These are phyloP conservation scores for Penicillium paneum DNA, from an alignment of 2,329 filamentous ascomycete species.

Conservation along the genomic window DNA sequence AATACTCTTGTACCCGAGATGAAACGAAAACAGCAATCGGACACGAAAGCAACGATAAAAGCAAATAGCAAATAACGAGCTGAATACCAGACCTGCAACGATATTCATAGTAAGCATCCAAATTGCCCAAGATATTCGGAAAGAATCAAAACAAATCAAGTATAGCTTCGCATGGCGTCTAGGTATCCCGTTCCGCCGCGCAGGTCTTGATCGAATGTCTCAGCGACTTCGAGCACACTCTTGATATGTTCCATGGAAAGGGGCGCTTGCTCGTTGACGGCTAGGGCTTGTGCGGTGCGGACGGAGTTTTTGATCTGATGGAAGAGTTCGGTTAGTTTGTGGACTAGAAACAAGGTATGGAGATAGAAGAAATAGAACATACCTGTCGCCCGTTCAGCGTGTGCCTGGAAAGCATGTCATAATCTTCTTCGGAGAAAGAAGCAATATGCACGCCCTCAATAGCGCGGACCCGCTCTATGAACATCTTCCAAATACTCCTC, in stretches of 20 bases:
- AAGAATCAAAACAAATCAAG: constrained; percentile 23
- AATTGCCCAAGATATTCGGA: not conserved
- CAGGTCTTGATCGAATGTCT: constrained; percentile 78
- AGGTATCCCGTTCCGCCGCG: constrained; percentile 76
- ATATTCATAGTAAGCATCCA: not conserved
- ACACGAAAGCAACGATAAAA: not conserved
- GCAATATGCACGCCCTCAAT: constrained; percentile 57
- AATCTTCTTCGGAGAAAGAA: constrained; percentile 58
- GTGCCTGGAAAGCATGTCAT: constrained; percentile 62
- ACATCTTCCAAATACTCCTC: constrained; percentile 78
- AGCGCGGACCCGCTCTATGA: constrained; percentile 68
- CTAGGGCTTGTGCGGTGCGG: constrained; percentile 76
- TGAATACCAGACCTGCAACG: not conserved
- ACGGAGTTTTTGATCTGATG: constrained; percentile 82
- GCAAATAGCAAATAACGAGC: not conserved
- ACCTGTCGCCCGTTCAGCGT: constrained; percentile 68
- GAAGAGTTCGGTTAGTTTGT: not conserved
- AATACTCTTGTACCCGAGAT: not conserved
- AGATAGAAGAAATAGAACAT: constrained; percentile 21
- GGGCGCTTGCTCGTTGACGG: constrained; percentile 67
- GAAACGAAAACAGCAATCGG: not conserved
- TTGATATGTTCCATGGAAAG: constrained; percentile 77
- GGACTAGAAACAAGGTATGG: not conserved
- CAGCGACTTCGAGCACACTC: constrained; percentile 77
- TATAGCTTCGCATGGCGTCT: constrained; percentile 80